A percentile compares a stretch with the other conserved stretches of the same genome.
Evolutionary conservation across 2,329 filamentous ascomycete genomes (phyloP).

Genomic region (Paecilomyces formosus): DNA sequence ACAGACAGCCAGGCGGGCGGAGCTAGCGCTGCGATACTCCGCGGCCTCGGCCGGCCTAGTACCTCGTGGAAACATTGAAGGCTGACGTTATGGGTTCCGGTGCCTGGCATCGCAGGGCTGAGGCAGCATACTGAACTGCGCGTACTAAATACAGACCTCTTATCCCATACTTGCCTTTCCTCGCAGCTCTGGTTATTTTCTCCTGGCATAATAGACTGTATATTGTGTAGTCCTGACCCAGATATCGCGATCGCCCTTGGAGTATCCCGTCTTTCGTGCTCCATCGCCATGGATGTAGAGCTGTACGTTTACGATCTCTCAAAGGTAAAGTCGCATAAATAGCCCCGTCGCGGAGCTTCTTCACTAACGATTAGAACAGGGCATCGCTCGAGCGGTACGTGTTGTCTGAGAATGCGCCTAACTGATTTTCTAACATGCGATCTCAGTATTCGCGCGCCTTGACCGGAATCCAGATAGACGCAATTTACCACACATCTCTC

Average conservation of each 20-base stretch:
- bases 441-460: conserved; percentile 49
- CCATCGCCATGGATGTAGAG: conserved; percentile 60
- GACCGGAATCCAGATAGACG: conserved; percentile 69
- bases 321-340: conserved; percentile 26
- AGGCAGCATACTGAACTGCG: neutral
- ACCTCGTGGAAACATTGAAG: neutral
- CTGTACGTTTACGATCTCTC: conserved; percentile 76
- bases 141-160: neutral
- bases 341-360: conserved; percentile 1
- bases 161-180: neutral
- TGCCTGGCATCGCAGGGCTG: neutral
- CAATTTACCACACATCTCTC: conserved; percentile 90
- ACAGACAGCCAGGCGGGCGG: neutral
- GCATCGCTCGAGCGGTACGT: conserved; percentile 46
- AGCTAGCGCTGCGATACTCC: neutral
- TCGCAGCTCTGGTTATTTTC: neutral
- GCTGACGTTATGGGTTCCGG: neutral
- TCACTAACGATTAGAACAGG: conserved; percentile 30
- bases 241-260: neutral
- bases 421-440: conserved; percentile 7
- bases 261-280: neutral
- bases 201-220: neutral
- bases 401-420: neutral
- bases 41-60: neutral
- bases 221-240: neutral